phyloP scores from a whole-genome alignment of 1,284 basidiomycete genomes.

The Malassezia nana region DNA sequence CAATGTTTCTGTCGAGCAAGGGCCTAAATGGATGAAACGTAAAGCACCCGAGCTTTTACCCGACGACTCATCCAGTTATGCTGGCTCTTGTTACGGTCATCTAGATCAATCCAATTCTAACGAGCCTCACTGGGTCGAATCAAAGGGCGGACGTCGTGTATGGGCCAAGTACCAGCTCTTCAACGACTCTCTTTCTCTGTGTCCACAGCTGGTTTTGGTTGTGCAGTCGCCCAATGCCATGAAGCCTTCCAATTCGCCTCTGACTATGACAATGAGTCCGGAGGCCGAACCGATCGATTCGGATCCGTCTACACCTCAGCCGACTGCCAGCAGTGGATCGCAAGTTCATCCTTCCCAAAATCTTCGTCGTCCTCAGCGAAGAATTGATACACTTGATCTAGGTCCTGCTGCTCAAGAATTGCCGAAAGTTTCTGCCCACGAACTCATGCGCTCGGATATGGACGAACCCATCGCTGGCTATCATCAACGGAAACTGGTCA shows the following conservation, averaged over 20 bases:
- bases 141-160: constrained; percentile 40
- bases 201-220: constrained; percentile 8
- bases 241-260: not conserved
- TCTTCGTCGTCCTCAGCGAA: no score
- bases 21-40: constrained; percentile 3
- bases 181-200: not conserved
- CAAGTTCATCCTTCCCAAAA: not conserved
- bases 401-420: constrained; percentile 8
- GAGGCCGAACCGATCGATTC: not conserved
- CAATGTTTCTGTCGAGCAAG: no score
- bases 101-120: not conserved
- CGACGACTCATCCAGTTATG: not conserved
- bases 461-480: constrained; percentile 50
- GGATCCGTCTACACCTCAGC: not conserved
- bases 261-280: not conserved
- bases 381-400: constrained; percentile 1
- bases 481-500: constrained; percentile 53
- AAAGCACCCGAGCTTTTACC: constrained; percentile 5
- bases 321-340: no score
- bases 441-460: not conserved
- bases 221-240: constrained; percentile 9
- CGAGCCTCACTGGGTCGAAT: constrained; percentile 32
- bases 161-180: constrained; percentile 49
- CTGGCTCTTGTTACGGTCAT: not conserved
- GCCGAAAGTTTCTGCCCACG: not conserved